Percentiles rank a stretch among this genome's conserved stretches.
phyloP scores from a whole-genome alignment of 306 rosid genomes.

The Biancaea sappan region DNA sequence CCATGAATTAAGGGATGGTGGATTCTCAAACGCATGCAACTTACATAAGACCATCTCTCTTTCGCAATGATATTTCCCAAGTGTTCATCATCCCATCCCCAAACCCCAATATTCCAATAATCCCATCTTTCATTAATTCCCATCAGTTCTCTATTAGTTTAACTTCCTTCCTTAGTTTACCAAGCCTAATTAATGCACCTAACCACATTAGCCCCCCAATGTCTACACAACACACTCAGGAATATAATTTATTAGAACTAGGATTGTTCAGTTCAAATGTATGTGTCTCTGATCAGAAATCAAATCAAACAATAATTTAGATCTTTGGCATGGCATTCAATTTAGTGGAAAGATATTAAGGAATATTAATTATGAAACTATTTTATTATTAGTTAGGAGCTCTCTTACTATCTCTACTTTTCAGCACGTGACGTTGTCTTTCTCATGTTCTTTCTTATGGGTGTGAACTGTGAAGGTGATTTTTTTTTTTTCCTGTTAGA shows the following conservation, averaged over 20 bases:
- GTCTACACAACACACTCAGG: not conserved
- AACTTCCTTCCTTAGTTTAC: constrained; percentile 5
- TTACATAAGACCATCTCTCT: constrained; percentile 64
- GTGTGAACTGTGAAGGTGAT: not conserved
- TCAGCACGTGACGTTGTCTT: not conserved
- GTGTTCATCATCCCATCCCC: constrained; percentile 65
- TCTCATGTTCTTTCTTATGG: not conserved
- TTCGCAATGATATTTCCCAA: constrained; percentile 83
- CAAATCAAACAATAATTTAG: not conserved
- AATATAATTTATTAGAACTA: not conserved
- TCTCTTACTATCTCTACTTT: constrained; percentile 3
- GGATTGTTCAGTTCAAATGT: not conserved
- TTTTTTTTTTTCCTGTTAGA: not conserved
- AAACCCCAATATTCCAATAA: constrained; percentile 64
- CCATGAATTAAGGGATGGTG: constrained; percentile 49
- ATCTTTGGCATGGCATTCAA: not conserved
- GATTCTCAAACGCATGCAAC: constrained; percentile 87
- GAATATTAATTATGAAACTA: not conserved
- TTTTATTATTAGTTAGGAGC: not conserved
- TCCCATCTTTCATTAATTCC: constrained; percentile 32
- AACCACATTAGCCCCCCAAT: constrained; percentile 21
- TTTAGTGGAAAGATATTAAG: not conserved
- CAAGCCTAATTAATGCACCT: constrained; percentile 21
- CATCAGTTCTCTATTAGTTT: constrained; percentile 13
- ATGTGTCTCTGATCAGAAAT: not conserved